Conservation (phyloP, 805 yeast genomes). For the Sugiyamaella mastotermitis region DNA sequence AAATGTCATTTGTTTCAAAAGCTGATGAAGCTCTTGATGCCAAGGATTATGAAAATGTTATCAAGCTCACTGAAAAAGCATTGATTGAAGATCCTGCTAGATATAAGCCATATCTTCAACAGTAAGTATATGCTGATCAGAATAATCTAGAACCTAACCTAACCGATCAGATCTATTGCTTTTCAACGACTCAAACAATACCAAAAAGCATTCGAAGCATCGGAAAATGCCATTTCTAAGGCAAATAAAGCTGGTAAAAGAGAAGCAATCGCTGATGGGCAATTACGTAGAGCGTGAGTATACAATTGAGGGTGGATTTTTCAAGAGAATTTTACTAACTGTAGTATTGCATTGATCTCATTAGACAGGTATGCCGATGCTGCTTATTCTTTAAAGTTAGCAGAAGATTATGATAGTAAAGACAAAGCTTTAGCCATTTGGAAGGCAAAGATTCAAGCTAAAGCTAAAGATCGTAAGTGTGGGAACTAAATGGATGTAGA, state of each 20-base stretch:
- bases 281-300: conserved; percentile 29
- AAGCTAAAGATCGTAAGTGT: conserved; percentile 5
- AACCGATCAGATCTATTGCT: conserved; percentile 15
- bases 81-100: background rate
- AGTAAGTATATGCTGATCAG: conserved; percentile 4
- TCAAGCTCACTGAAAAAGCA: background rate
- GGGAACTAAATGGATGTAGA: conserved; percentile 6
- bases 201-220: conserved; percentile 16
- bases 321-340: background rate
- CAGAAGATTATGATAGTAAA: conserved; percentile 16
- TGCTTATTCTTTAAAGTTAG: conserved; percentile 18
- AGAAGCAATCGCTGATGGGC: conserved; percentile 24
- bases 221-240: conserved; percentile 17
- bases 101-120: conserved; percentile 7
- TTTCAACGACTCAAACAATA: conserved; percentile 17
- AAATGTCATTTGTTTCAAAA: too few species aligned
- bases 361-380: conserved; percentile 25
- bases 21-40: background rate
- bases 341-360: conserved; percentile 21
- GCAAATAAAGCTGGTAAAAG: conserved; percentile 15
- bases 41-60: conserved; percentile 4
- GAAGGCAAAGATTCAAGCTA: conserved; percentile 17
- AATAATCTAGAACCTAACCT: conserved; percentile 1
- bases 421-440: conserved; percentile 17
- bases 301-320: too few species aligned